A percentile compares a stretch with the other conserved stretches of the same genome.
phyloP scores from a whole-genome alignment of 2,329 filamentous ascomycete species.

The Fonsecaea monophora region DNA sequence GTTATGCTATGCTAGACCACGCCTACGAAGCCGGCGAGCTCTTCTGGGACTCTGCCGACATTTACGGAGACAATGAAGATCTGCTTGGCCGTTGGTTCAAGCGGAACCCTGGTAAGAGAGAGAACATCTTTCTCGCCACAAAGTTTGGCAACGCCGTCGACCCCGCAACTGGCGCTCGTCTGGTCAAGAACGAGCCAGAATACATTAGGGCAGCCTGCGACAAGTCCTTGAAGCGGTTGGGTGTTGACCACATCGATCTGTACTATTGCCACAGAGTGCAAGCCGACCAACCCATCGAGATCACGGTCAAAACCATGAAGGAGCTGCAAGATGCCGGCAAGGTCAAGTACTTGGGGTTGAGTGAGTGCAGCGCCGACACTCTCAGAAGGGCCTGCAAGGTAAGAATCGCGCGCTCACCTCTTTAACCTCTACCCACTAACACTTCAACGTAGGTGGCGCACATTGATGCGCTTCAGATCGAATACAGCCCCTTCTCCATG shows the following conservation, averaged over 20 bases:
- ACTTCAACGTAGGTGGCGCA: constrained; percentile 47
- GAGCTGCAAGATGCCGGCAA: constrained; percentile 57
- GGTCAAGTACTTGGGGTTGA: constrained; percentile 59
- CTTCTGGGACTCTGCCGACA: constrained; percentile 47
- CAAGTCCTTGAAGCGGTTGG: constrained; percentile 43
- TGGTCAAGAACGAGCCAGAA: constrained; percentile 41
- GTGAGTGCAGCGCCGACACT: constrained; percentile 54
- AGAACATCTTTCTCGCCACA: constrained; percentile 40
- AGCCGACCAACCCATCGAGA: constrained; percentile 44
- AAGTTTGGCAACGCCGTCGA: constrained; percentile 40
- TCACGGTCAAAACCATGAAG: constrained; percentile 50
- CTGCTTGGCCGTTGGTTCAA: constrained; percentile 44
- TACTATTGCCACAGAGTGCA: constrained; percentile 55
- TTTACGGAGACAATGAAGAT: constrained; percentile 46
- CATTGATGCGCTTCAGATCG: constrained; percentile 59
- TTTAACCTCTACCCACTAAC: background rate
- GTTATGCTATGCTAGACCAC: constrained; percentile 53
- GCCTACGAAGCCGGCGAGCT: constrained; percentile 43
- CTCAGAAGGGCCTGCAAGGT: constrained; percentile 55
- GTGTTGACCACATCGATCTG: constrained; percentile 51
- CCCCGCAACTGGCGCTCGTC: constrained; percentile 34
- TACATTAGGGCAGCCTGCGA: constrained; percentile 44
- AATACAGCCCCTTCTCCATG: constrained; percentile 57
- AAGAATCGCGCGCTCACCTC: background rate
- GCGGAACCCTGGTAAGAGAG: constrained; percentile 37